phyloP scores from a whole-genome alignment of 176 grass and related monocot species.

The Carex scoparia region DNA sequence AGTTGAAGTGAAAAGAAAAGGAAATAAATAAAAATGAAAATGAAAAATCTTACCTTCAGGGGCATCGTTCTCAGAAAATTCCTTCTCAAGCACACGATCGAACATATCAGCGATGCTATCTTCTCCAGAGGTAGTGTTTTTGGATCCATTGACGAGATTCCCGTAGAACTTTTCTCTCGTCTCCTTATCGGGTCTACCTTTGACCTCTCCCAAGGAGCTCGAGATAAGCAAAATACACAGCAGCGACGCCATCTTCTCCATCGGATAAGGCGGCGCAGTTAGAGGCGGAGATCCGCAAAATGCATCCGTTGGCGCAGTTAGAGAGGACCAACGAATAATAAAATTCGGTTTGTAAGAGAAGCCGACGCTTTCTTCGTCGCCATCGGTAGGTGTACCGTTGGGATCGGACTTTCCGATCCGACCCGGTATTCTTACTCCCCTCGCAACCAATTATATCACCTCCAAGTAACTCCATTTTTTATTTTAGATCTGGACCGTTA shows the following conservation, averaged over 20 bases:
- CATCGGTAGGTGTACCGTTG: constrained; percentile 34
- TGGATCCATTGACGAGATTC: constrained; percentile 47
- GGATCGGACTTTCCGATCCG: background rate
- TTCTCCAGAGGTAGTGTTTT: constrained; percentile 49
- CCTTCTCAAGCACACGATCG: constrained; percentile 95
- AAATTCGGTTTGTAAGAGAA: background rate
- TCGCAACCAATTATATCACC: too few species aligned
- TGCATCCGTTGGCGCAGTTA: background rate
- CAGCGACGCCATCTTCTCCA: constrained; percentile 27
- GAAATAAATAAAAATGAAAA: background rate
- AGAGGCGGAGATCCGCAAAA: background rate
- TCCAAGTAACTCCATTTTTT: too few species aligned
- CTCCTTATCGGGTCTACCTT: constrained; percentile 73
- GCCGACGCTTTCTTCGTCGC: background rate
- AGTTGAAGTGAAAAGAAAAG: background rate
- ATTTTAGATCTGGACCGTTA: too few species aligned
- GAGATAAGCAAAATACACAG: constrained; percentile 1
- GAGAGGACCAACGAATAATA: background rate
- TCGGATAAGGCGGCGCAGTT: constrained; percentile 26
- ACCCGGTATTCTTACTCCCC: background rate
- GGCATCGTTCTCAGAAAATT: constrained; percentile 86
- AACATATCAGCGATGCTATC: constrained; percentile 97
- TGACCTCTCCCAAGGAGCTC: background rate
- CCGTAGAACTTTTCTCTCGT: constrained; percentile 94
- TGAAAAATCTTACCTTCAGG: constrained; percentile 49